These are phyloP conservation scores for Cercospora berteroae DNA, from an alignment of 2,329 filamentous ascomycete species.

Conservation along the genomic window DNA sequence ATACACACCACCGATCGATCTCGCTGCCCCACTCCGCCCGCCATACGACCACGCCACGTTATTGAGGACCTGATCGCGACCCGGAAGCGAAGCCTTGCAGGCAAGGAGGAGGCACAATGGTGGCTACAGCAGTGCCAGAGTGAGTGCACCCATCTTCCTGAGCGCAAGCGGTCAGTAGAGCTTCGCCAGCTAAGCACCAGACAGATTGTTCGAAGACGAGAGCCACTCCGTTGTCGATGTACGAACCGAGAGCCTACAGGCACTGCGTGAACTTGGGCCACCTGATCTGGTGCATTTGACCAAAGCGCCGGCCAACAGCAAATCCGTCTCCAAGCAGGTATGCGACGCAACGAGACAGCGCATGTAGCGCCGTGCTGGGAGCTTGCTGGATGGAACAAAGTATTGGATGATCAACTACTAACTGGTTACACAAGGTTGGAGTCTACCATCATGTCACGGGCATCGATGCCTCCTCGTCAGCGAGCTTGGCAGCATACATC, in stretches of 20 bases:
- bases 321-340: conserved; percentile 56
- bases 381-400: not conserved
- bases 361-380: not conserved
- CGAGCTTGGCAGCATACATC: conserved; percentile 95
- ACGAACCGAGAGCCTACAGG: conserved; percentile 81
- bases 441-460: conserved; percentile 98
- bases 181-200: conserved; percentile 26
- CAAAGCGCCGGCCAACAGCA: conserved; percentile 63
- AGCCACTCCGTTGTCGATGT: conserved; percentile 88
- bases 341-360: not conserved
- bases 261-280: conserved; percentile 87
- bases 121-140: conserved; percentile 36
- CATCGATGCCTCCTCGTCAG: conserved; percentile 94
- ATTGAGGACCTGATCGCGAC: not conserved
- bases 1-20: not conserved
- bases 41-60: not conserved
- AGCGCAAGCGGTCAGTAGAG: conserved; percentile 2
- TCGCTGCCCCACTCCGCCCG: not conserved
- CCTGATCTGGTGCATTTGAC: conserved; percentile 94
- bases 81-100: not conserved
- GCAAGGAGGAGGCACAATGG: conserved; percentile 24
- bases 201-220: conserved; percentile 88
- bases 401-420: not conserved
- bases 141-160: conserved; percentile 22
- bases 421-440: conserved; percentile 60